phyloP scores from a whole-genome alignment of 106 monocot genomes.

The Phalaenopsis equestris region DNA sequence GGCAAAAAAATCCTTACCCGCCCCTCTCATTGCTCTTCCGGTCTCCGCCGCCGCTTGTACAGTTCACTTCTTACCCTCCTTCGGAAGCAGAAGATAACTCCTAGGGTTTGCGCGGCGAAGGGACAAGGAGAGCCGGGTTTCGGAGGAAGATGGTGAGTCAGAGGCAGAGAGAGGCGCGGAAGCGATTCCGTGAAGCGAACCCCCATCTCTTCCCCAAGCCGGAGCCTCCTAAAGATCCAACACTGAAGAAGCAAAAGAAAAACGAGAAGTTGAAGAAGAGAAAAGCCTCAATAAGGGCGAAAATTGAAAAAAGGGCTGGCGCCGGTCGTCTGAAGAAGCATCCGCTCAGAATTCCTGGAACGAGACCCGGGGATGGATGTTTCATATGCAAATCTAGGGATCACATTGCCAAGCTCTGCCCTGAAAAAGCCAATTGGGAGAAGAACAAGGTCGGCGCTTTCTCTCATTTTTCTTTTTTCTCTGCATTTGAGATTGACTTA shows the following conservation, averaged over 20 bases:
- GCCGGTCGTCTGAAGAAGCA: slow-evolving; percentile 34
- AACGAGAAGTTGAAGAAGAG: slow-evolving; percentile 30
- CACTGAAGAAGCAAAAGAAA: slow-evolving; percentile 24
- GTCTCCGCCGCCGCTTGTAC: not conserved
- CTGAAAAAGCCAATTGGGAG: slow-evolving; percentile 75
- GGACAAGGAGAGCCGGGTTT: not conserved
- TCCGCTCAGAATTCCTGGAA: slow-evolving; percentile 74
- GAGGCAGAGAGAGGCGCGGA: slow-evolving; percentile 55
- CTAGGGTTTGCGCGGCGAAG: not conserved
- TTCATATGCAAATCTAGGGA: slow-evolving; percentile 79
- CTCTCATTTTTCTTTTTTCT: not conserved
- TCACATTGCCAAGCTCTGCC: slow-evolving; percentile 81
- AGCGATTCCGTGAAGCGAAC: slow-evolving; percentile 60
- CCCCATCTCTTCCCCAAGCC: slow-evolving; percentile 51
- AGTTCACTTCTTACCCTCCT: not conserved
- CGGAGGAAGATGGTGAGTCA: slow-evolving; percentile 71
- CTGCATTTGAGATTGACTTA: not conserved
- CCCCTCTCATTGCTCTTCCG: not conserved
- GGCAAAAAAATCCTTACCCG: not conserved
- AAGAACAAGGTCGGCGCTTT: slow-evolving; percentile 55
- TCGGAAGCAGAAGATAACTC: not conserved
- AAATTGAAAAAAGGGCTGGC: slow-evolving; percentile 15
- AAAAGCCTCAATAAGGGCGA: slow-evolving; percentile 11
- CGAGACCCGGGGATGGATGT: slow-evolving; percentile 86
- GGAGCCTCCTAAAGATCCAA: slow-evolving; percentile 6